Conservation (phyloP, 129 eudicot genomes). For the Flaveria sonorensis region DNA sequence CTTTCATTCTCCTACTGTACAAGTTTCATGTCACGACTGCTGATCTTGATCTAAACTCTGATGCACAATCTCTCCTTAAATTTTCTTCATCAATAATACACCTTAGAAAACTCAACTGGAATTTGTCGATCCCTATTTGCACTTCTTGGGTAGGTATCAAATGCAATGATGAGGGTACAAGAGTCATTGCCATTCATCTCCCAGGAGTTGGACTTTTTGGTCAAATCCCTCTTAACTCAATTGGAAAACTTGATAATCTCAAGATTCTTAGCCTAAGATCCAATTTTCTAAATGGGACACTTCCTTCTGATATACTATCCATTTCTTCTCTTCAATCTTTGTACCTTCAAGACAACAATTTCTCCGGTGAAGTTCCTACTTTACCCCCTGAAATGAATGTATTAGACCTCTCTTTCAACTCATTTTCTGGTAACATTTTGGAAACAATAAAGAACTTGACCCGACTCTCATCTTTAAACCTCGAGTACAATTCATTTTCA, state of each 20-base stretch:
- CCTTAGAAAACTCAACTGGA: constrained; percentile 79
- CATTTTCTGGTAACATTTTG: constrained; percentile 62
- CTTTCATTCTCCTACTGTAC: constrained; percentile 39
- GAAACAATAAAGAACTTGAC: constrained; percentile 38
- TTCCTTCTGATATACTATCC: constrained; percentile 74
- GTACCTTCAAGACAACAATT: constrained; percentile 73
- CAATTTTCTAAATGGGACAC: constrained; percentile 61
- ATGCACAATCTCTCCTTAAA: constrained; percentile 60
- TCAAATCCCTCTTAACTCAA: constrained; percentile 56
- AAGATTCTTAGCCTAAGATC: constrained; percentile 72
- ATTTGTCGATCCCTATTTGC: constrained; percentile 48
- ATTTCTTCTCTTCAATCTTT: constrained; percentile 66
- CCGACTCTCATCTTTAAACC: constrained; percentile 56
- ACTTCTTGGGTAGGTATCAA: constrained; percentile 76
- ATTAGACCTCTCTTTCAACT: constrained; percentile 76
- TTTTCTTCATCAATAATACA: constrained; percentile 71
- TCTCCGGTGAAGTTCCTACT: constrained; percentile 63
- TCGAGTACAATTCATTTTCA: constrained; percentile 60
- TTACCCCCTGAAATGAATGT: constrained; percentile 52
- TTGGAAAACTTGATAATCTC: constrained; percentile 67
- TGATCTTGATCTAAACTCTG: constrained; percentile 71
- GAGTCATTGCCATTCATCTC: constrained; percentile 68
- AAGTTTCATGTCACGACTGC: constrained; percentile 34
- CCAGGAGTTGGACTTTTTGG: constrained; percentile 88
- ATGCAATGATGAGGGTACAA: constrained; percentile 56